Conservation (phyloP, 192 early-diverging fungal genomes). For the Chytriomyces sp. region DNA sequence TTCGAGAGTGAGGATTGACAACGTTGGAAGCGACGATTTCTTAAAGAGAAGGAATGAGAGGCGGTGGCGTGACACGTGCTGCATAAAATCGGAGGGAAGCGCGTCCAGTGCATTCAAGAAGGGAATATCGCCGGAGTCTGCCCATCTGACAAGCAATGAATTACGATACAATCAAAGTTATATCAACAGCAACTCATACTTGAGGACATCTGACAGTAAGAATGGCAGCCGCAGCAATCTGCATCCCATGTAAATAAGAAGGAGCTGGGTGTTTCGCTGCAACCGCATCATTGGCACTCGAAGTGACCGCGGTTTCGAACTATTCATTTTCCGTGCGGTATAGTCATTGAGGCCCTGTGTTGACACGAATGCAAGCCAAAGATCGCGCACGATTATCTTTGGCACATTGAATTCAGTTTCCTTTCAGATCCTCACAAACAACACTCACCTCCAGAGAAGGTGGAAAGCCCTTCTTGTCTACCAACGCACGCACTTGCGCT, state of each 20-base stretch:
- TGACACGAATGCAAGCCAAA: conserved; percentile 22
- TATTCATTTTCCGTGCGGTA: neutral
- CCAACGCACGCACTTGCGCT: conserved; percentile 6
- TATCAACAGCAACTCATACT: neutral
- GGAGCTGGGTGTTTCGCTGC: neutral
- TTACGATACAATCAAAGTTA: neutral
- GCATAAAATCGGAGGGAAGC: conserved; percentile 21
- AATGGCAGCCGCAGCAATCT: conserved; percentile 13
- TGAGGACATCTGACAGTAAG: conserved; percentile 16
- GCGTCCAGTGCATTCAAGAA: conserved; percentile 23
- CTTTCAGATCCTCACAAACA: neutral
- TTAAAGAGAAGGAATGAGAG: conserved; percentile 11
- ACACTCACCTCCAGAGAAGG: conserved; percentile 7
- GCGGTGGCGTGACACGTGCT: conserved; percentile 3
- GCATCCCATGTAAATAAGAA: conserved; percentile 33
- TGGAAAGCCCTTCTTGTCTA: neutral
- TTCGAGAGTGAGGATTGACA: neutral
- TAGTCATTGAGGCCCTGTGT: conserved; percentile 13
- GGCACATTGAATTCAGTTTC: neutral
- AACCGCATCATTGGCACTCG: neutral
- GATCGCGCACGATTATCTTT: conserved; percentile 17
- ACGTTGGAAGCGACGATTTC: conserved; percentile 5
- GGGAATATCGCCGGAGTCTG: conserved; percentile 14
- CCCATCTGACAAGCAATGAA: conserved; percentile 12
- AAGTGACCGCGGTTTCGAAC: neutral